Percentiles rank a stretch among this genome's conserved stretches.
Evolutionary conservation across 2,329 filamentous ascomycete genomes (phyloP).

Genomic region (Alternaria angustiovoidea): DNA sequence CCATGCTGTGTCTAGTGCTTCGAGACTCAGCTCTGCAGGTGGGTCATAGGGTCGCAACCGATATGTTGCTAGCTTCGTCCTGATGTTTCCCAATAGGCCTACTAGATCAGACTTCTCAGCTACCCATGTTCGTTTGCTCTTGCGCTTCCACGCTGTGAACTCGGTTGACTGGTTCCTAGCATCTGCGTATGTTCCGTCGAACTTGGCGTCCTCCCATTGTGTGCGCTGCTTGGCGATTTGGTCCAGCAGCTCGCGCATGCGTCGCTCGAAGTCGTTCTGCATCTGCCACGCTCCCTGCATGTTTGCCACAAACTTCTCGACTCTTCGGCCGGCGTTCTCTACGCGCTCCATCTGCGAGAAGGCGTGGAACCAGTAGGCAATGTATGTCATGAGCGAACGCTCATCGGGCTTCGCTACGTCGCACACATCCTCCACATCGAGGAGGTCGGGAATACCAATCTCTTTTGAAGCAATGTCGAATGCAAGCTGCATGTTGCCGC

Average conservation of each 20-base stretch:
- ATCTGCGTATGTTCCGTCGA: conserved; percentile 90
- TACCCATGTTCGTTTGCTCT: conserved; percentile 92
- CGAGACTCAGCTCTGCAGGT: conserved; percentile 80
- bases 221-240: conserved; percentile 77
- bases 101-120: conserved; percentile 96
- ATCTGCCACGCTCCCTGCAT: conserved; percentile 99
- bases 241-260: conserved; percentile 83
- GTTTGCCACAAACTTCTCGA: conserved; percentile 98
- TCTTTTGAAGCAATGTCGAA: conserved; percentile 96
- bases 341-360: conserved; percentile 99
- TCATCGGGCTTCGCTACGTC: conserved; percentile 97
- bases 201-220: conserved; percentile 79
- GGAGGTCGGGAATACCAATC: conserved; percentile 93
- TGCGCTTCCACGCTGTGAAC: conserved; percentile 89
- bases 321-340: conserved; percentile 92
- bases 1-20: conserved; percentile 86
- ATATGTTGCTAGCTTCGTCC: conserved; percentile 97
- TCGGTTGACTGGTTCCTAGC: conserved; percentile 85
- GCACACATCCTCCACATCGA: conserved; percentile 98
- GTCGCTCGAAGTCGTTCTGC: conserved; percentile 93
- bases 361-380: conserved; percentile 99
- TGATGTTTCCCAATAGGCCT: conserved; percentile 94
- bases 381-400: conserved; percentile 97
- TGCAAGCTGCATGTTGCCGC: conserved; percentile 96
- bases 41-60: conserved; percentile 90